phyloP scores from a whole-genome alignment of 352 stramenopile genomes.

The Synura sp. region DNA sequence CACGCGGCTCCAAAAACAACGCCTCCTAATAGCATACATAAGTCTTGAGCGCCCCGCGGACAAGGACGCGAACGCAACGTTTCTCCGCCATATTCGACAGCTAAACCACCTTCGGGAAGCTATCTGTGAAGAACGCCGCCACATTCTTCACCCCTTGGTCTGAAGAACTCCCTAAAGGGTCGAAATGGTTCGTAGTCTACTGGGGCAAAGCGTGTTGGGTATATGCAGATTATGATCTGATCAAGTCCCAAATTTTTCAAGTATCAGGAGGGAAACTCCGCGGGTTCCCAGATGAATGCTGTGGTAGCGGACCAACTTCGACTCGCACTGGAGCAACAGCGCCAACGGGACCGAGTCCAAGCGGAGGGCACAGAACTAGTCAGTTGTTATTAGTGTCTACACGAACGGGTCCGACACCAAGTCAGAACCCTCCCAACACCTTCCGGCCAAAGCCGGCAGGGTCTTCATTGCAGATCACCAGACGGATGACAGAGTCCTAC shows the following conservation, averaged over 20 bases:
- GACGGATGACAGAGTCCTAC: neutral
- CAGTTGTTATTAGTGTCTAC: too few species aligned
- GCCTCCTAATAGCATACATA: neutral
- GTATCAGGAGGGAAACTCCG: too few species aligned
- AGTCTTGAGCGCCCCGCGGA: neutral
- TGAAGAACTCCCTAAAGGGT: conserved; percentile 20
- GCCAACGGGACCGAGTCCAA: neutral
- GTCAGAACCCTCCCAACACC: neutral
- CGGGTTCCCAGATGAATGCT: conserved; percentile 5
- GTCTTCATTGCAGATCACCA: neutral
- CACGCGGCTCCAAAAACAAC: neutral
- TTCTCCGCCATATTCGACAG: conserved; percentile 7
- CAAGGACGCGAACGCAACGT: neutral
- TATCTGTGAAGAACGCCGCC: conserved; percentile 6
- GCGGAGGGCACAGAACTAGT: neutral
- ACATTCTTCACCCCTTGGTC: conserved; percentile 4
- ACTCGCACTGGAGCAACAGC: too few species aligned
- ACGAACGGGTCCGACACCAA: too few species aligned
- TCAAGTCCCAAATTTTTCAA: too few species aligned
- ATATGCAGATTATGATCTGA: too few species aligned
- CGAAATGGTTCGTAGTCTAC: too few species aligned
- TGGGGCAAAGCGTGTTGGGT: neutral
- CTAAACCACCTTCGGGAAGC: conserved; percentile 2
- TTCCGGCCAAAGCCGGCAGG: neutral
- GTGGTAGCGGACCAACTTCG: too few species aligned